These are phyloP conservation scores for Rhododendron henanense DNA, from an alignment of 148 eudicot genomes.

Conservation along the genomic window DNA sequence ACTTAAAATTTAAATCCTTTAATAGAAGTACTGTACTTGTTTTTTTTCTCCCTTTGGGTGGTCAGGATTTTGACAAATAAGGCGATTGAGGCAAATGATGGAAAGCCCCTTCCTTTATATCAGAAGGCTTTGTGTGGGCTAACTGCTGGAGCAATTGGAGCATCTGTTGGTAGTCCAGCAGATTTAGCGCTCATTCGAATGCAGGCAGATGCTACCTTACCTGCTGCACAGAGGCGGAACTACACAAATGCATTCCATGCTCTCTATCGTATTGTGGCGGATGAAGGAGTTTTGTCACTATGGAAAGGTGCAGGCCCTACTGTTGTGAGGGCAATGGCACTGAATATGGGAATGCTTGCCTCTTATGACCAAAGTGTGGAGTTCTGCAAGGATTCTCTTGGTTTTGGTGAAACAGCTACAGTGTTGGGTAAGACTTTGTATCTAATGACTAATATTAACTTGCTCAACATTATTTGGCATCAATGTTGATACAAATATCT, in stretches of 20 bases:
- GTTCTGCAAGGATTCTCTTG: slow-evolving; percentile 74
- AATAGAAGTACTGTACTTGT: background rate
- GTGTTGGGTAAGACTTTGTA: slow-evolving; percentile 51
- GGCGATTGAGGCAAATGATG: slow-evolving; percentile 87
- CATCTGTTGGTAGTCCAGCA: slow-evolving; percentile 86
- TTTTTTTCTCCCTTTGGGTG: background rate
- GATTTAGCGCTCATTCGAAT: slow-evolving; percentile 91
- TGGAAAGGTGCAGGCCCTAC: slow-evolving; percentile 98
- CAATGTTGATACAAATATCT: background rate
- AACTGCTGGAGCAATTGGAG: slow-evolving; percentile 97
- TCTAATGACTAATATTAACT: background rate
- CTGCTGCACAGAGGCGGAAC: slow-evolving; percentile 70
- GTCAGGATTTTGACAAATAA: slow-evolving; percentile 68
- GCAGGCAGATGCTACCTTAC: slow-evolving; percentile 98
- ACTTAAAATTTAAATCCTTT: background rate
- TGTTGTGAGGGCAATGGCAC: slow-evolving; percentile 91
- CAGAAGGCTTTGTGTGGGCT: slow-evolving; percentile 93
- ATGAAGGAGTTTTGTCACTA: slow-evolving; percentile 77
- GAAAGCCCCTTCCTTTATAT: slow-evolving; percentile 90
- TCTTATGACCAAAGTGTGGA: slow-evolving; percentile 95
- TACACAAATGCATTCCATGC: slow-evolving; percentile 96
- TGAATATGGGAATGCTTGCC: slow-evolving; percentile 99
- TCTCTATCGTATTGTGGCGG: slow-evolving; percentile 64
- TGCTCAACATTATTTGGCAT: background rate
- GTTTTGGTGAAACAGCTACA: slow-evolving; percentile 76